Evolutionary conservation across 164 flowering plant genomes (phyloP).

Genomic region (Hamamelis virginiana): DNA sequence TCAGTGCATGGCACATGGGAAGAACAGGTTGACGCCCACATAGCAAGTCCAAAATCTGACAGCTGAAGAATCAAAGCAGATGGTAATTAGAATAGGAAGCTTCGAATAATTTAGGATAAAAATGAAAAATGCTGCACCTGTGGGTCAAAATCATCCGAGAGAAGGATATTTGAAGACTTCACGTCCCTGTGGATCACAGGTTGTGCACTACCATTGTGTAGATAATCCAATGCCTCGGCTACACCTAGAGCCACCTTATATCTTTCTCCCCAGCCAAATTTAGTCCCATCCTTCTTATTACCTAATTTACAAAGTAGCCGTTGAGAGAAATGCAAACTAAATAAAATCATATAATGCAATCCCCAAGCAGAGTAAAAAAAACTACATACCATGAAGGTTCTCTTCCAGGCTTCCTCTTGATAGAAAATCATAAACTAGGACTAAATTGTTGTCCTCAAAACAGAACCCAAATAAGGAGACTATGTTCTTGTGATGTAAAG

Average conservation of each 20-base stretch:
- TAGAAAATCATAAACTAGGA: conserved; percentile 79
- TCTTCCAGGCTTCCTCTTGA: conserved; percentile 94
- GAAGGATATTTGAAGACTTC: conserved; percentile 63
- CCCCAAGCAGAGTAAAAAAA: not conserved
- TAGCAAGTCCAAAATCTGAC: conserved; percentile 70
- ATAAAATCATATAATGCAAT: not conserved
- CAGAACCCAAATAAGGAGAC: conserved; percentile 85
- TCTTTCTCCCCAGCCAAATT: conserved; percentile 52
- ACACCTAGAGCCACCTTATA: conserved; percentile 58
- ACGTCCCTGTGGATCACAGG: conserved; percentile 60
- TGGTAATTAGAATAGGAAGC: not conserved
- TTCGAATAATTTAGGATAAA: not conserved
- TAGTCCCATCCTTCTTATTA: conserved; percentile 25
- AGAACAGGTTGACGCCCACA: conserved; percentile 35
- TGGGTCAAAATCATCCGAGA: conserved; percentile 64
- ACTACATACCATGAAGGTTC: conserved; percentile 75
- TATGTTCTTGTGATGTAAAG: conserved; percentile 75
- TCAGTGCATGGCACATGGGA: conserved; percentile 31
- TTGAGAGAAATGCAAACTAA: not conserved
- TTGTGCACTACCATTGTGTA: conserved; percentile 37
- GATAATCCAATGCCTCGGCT: conserved; percentile 57
- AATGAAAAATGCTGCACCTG: conserved; percentile 30
- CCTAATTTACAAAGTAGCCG: conserved; percentile 16
- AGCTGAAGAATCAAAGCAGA: conserved; percentile 33
- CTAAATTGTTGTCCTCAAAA: conserved; percentile 61